Evolutionary conservation across 495 filamentous ascomycete genomes (phyloP).

Genomic region (Podospora anserina): DNA sequence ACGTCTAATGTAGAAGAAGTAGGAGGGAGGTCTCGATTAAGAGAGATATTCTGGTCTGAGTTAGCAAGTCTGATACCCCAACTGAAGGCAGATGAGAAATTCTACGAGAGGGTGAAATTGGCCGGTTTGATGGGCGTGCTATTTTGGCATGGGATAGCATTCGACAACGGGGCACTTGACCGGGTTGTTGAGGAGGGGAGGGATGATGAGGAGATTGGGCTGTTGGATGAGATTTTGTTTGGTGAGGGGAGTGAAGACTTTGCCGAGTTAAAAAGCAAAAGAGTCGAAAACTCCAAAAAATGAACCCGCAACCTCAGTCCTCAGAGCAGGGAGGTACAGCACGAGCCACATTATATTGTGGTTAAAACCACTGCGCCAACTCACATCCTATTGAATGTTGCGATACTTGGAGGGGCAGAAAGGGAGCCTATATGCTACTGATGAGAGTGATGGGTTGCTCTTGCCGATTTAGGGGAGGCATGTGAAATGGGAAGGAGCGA

Average conservation of each 20-base stretch:
- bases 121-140: conserved; percentile 52
- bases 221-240: conserved; percentile 37
- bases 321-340: no score
- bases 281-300: no score
- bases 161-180: conserved; percentile 53
- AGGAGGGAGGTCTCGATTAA: conserved; percentile 28
- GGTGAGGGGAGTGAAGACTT: neutral
- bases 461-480: no score
- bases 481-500: neutral
- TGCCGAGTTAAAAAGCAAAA: no score
- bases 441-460: no score
- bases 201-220: conserved; percentile 49
- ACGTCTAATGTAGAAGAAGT: neutral
- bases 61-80: conserved; percentile 37
- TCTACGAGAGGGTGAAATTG: conserved; percentile 36
- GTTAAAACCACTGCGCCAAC: no score
- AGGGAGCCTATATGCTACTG: neutral
- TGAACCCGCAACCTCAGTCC: no score
- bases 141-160: conserved; percentile 59
- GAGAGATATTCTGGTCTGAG: conserved; percentile 48
- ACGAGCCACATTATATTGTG: no score
- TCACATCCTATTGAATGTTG: no score
- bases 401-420: neutral
- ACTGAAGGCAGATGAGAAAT: conserved; percentile 20
- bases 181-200: conserved; percentile 48